Evolutionary conservation across 768 basidiomycete genomes (phyloP).

Genomic region (Chalciporus pseudorubinellus): DNA sequence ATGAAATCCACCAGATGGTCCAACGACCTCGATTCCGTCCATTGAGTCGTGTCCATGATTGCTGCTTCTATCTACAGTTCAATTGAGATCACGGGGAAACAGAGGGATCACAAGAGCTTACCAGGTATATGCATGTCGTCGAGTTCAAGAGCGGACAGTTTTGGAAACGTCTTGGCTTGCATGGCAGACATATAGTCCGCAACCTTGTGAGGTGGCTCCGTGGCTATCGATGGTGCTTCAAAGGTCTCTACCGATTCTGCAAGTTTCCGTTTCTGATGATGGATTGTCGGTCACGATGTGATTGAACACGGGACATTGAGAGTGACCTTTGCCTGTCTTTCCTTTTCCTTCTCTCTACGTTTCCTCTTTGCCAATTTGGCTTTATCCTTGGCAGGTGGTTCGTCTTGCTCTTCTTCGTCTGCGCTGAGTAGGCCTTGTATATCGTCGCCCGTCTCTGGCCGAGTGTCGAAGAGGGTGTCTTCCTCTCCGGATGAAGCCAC

Average conservation of each 20-base stretch:
- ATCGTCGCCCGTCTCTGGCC: conserved; percentile 33
- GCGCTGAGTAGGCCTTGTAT: conserved; percentile 42
- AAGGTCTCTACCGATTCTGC: conserved; percentile 40
- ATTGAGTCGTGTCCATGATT: conserved; percentile 73
- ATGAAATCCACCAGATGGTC: conserved; percentile 77
- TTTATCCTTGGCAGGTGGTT: conserved; percentile 19
- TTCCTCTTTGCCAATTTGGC: conserved; percentile 57
- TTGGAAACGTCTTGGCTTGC: conserved; percentile 68
- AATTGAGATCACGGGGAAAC: conserved; percentile 39
- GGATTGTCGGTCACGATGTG: conserved; percentile 9
- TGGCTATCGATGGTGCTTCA: conserved; percentile 47
- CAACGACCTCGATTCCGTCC: conserved; percentile 69
- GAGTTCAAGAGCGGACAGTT: conserved; percentile 74
- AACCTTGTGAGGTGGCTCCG: conserved; percentile 55
- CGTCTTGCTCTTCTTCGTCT: conserved; percentile 42
- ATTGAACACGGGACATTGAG: conserved; percentile 10
- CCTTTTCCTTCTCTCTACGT: conserved; percentile 70
- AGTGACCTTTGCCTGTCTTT: conserved; percentile 65
- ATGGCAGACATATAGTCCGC: conserved; percentile 60
- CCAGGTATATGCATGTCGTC: conserved; percentile 77
- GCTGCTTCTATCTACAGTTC: conserved; percentile 62
- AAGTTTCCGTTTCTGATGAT: conserved; percentile 61
- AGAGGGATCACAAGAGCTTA: conserved; percentile 34
- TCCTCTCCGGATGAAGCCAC: conserved; percentile 66
- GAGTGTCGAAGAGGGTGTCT: conserved; percentile 24